These are phyloP conservation scores for Phytophthora capsici DNA, from an alignment of 352 stramenopile genomes.

Conservation along the genomic window DNA sequence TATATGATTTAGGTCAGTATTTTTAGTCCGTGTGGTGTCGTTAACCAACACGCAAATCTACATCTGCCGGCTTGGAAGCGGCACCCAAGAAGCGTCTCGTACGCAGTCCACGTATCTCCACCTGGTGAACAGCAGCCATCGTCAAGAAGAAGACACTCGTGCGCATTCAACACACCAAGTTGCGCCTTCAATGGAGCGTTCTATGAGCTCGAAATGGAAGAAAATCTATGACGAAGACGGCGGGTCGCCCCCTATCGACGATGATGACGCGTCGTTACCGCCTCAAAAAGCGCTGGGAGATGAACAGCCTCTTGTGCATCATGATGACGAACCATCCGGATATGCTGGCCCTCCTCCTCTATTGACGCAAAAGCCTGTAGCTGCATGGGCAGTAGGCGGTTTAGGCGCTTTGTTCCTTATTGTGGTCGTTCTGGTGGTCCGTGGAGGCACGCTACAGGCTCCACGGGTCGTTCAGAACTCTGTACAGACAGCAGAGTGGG, in stretches of 20 bases:
- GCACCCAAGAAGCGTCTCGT: background rate
- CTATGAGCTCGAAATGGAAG: constrained; percentile 24
- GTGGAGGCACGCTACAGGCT: constrained; percentile 31
- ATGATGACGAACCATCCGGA: constrained; percentile 12
- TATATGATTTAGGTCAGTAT: background rate
- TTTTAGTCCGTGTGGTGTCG: constrained; percentile 4
- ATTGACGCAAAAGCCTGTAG: constrained; percentile 30
- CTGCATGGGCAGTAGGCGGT: constrained; percentile 35
- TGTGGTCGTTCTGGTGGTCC: constrained; percentile 53
- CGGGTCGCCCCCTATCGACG: constrained; percentile 3
- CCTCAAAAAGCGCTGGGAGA: constrained; percentile 16
- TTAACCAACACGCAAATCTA: constrained; percentile 27
- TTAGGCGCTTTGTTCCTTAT: constrained; percentile 48
- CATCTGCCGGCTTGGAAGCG: constrained; percentile 16
- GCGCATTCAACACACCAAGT: background rate
- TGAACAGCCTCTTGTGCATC: constrained; percentile 26
- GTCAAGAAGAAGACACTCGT: constrained; percentile 11
- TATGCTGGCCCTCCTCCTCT: constrained; percentile 8
- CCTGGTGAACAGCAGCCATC: background rate
- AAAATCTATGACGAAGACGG: constrained; percentile 34
- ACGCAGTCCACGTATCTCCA: constrained; percentile 1
- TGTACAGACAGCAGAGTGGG: constrained; percentile 8
- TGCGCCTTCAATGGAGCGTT: constrained; percentile 31
- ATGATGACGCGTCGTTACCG: constrained; percentile 10
- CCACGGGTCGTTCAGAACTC: constrained; percentile 35